These are phyloP conservation scores for Tulasnella sp. DNA, from an alignment of 768 basidiomycete genomes.

Conservation along the genomic window DNA sequence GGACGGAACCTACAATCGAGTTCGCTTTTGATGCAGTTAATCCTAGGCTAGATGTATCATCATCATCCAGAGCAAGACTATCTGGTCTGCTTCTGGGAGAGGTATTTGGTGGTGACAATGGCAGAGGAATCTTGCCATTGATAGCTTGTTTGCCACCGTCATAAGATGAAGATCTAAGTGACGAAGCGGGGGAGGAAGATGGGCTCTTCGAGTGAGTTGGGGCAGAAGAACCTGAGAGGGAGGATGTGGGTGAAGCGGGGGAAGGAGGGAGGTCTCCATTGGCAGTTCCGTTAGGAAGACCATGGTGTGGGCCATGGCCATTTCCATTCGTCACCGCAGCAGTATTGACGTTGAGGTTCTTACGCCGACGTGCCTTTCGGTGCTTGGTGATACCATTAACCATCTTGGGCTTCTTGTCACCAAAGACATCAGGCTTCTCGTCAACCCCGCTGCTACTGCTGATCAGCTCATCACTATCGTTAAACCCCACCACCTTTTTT, in stretches of 20 bases:
- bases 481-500: not conserved
- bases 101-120: constrained; percentile 11
- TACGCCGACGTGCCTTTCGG: too few relatives aligned
- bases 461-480: not conserved
- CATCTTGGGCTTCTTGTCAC: constrained; percentile 9
- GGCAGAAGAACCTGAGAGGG: constrained; percentile 9
- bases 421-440: constrained; percentile 1
- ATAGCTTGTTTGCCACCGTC: too few relatives aligned
- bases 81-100: constrained; percentile 1
- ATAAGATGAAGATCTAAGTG: not conserved
- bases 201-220: not conserved
- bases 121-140: constrained; percentile 15
- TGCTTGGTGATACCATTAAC: constrained; percentile 1
- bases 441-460: not conserved
- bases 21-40: not conserved
- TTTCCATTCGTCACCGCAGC: not conserved
- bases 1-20: constrained; percentile 5
- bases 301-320: not conserved
- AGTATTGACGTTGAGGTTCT: too few relatives aligned
- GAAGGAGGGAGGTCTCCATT: constrained; percentile 7
- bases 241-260: constrained; percentile 15
- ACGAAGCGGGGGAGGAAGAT: constrained; percentile 4
- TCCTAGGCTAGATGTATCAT: not conserved
- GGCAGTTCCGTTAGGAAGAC: constrained; percentile 3
- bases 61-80: constrained; percentile 7